A percentile compares a stretch with the other conserved stretches of the same genome.
These are phyloP conservation scores for Drechslera avenae DNA, from an alignment of 2,329 filamentous ascomycete genomes.

Conservation along the genomic window DNA sequence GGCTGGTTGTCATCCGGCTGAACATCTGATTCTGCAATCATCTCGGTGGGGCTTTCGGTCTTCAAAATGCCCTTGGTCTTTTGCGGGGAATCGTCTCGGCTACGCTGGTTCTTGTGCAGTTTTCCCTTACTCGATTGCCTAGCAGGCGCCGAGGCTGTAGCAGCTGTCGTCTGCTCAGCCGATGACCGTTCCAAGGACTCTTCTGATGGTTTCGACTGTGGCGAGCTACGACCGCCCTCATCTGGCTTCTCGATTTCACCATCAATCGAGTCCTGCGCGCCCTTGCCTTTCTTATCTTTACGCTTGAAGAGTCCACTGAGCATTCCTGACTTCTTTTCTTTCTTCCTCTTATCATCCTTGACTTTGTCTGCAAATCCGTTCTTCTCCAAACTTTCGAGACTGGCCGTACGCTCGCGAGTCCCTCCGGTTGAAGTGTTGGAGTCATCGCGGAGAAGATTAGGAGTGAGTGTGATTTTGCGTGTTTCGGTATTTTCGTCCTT, in stretches of 20 bases:
- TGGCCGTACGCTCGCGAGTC: conserved; percentile 60
- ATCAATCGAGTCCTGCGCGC: conserved; percentile 38
- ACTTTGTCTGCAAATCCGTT: conserved; percentile 64
- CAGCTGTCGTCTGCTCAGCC: conserved; percentile 32
- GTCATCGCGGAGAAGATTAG: conserved; percentile 88
- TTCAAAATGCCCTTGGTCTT: conserved; percentile 42
- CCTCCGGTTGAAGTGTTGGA: conserved; percentile 49
- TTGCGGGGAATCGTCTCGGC: conserved; percentile 39
- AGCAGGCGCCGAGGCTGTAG: conserved; percentile 26
- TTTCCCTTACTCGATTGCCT: conserved; percentile 48
- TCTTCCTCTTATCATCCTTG: conserved; percentile 77
- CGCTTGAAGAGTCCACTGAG: conserved; percentile 72
- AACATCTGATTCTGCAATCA: conserved; percentile 22
- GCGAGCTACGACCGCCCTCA: conserved; percentile 43
- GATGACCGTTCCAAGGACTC: conserved; percentile 35
- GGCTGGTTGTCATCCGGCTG: conserved; percentile 19
- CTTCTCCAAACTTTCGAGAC: conserved; percentile 78
- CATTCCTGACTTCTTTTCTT: conserved; percentile 72
- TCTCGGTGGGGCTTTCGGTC: conserved; percentile 38
- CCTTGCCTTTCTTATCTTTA: conserved; percentile 62
- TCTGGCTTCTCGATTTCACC: conserved; percentile 55
- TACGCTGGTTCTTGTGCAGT: conserved; percentile 43
- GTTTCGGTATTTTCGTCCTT: conserved; percentile 95
- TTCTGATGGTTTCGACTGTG: conserved; percentile 41
- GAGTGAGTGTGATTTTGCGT: conserved; percentile 95